Evolutionary conservation across 441 rosid genomes (phyloP), one percentile per base, ranked within the genome.

Genomic region (Populus trichocarpa): DNA sequence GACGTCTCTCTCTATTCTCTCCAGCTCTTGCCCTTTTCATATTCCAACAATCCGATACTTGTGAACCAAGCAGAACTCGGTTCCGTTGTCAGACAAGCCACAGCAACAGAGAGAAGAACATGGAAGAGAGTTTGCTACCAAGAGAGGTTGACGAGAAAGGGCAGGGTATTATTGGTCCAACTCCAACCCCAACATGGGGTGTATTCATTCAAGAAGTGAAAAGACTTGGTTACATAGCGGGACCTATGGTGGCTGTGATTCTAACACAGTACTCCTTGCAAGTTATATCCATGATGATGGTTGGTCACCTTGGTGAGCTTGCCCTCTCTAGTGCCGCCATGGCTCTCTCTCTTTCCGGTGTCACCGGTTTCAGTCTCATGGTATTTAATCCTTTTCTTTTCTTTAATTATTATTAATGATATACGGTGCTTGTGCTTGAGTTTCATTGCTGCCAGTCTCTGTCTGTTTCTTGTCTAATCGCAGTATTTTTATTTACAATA

Each of bases 281-380:
- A 75, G 40, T 87, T 9, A 23, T 83, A 18, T 78, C 86, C 6
- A 38, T 81, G 75, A 84, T 78, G 83, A 84, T 87, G 86, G 88
- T 77, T 9, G 90, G 90, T 67, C 90, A 87, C 36, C 85, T 84
- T 14, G 85, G 86, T 8, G 84, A 87, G 79, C 90, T 87, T 68
- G 67, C 80, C 14, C 87, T 87, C 38, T 84, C 90, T 53, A 84
- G 88, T 84, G 67, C 90, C 36, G 90, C 90, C 85, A 81, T 85
- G 2, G 87, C 88, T 77, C 23, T 81, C 66, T 87, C 90, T 61
- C 80, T 87, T 32, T 78, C 77, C 18, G 42, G 67, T 28, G 90
- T 87, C 78, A 83, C 86, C 25, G 90, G 90, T 46, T 84, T 84
- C 71, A 87, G 87, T 25, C 71, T 80, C 53, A 82, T 85, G 20